phyloP scores from a whole-genome alignment of 2,329 filamentous ascomycete species.

The Sphaerulina musiva region DNA sequence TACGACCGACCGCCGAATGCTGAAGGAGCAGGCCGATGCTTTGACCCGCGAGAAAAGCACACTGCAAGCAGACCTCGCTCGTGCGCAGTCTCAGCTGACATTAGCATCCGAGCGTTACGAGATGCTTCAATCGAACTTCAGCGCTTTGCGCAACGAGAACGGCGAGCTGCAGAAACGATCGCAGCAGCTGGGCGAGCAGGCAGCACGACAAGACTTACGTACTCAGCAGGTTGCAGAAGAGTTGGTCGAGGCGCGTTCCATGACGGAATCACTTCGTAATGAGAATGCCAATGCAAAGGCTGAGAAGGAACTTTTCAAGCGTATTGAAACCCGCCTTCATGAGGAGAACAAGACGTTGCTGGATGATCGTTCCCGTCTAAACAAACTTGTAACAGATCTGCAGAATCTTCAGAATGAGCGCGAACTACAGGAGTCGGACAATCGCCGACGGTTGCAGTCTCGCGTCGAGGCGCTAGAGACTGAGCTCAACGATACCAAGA shows the following conservation, averaged over 20 bases:
- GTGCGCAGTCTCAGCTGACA: constrained; percentile 70
- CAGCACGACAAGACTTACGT: constrained; percentile 81
- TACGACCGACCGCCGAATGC: constrained; percentile 67
- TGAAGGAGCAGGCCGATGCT: constrained; percentile 78
- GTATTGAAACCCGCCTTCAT: constrained; percentile 78
- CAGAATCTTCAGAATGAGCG: constrained; percentile 90
- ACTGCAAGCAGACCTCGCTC: constrained; percentile 75
- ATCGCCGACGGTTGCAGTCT: constrained; percentile 68
- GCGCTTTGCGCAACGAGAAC: constrained; percentile 77
- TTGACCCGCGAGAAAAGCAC: constrained; percentile 75
- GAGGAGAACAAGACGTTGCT: constrained; percentile 81
- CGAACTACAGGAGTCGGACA: constrained; percentile 75
- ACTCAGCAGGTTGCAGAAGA: constrained; percentile 92
- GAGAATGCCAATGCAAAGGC: constrained; percentile 91
- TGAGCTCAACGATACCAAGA: constrained; percentile 71
- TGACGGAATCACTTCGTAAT: constrained; percentile 79
- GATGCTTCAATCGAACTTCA: constrained; percentile 83
- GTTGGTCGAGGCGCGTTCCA: constrained; percentile 73
- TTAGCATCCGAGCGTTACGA: constrained; percentile 78
- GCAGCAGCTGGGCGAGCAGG: constrained; percentile 68
- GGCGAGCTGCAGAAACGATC: constrained; percentile 77
- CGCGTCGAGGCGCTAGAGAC: constrained; percentile 72
- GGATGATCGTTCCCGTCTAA: constrained; percentile 78
- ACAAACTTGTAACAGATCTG: constrained; percentile 72
- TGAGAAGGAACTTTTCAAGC: constrained; percentile 90